These are phyloP conservation scores for Priceomyces haplophilus DNA, from an alignment of 805 yeast genomes.

Conservation along the genomic window DNA sequence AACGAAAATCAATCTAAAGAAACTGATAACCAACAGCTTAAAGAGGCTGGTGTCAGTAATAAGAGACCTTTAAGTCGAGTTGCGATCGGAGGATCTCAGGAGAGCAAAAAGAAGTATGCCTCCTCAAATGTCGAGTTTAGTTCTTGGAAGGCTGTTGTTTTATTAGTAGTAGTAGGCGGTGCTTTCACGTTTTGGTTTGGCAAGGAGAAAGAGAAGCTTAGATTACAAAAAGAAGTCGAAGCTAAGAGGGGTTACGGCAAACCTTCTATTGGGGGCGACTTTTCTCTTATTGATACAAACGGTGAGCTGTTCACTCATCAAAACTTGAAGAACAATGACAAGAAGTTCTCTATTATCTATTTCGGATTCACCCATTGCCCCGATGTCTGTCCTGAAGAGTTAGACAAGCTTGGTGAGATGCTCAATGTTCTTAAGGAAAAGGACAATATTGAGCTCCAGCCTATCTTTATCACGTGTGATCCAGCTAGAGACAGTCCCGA, in stretches of 20 bases:
- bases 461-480: conserved; percentile 93
- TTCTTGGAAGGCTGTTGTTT: conserved; percentile 76
- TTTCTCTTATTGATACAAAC: conserved; percentile 65
- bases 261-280: conserved; percentile 91
- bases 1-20: conserved; percentile 1
- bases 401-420: conserved; percentile 83
- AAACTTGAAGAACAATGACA: conserved; percentile 57
- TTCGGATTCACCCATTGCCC: conserved; percentile 98
- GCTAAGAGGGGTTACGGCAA: conserved; percentile 85
- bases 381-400: conserved; percentile 97
- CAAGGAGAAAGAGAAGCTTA: conserved; percentile 71
- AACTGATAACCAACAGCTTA: not conserved
- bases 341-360: conserved; percentile 77
- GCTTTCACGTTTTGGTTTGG: conserved; percentile 68
- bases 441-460: conserved; percentile 61
- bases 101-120: conserved; percentile 32
- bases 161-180: conserved; percentile 69
- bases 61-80: conserved; percentile 74
- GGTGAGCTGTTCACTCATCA: conserved; percentile 75
- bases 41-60: conserved; percentile 5
- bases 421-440: conserved; percentile 57
- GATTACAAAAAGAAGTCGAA: conserved; percentile 75
- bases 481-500: conserved; percentile 93
- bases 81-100: conserved; percentile 62
- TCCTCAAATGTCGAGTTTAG: conserved; percentile 62